Base-by-base conservation (phyloP, 257 asterid genomes). In the Fraxinus excelsior region DNA sequence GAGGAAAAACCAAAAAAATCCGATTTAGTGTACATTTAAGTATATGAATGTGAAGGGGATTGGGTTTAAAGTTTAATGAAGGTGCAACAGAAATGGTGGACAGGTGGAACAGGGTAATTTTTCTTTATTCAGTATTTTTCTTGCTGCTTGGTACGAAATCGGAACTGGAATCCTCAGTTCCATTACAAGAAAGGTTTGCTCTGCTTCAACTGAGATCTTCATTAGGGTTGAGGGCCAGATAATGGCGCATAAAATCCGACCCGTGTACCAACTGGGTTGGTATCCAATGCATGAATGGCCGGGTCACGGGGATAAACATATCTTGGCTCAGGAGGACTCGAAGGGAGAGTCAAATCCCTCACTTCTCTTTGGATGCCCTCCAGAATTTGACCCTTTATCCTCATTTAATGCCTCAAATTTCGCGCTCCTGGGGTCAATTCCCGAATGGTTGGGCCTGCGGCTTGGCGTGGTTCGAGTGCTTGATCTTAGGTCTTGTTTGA, bases 171-270 rank as follows among this genome's bases (percentile, higher is more conserved):
- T 56, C 80, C 8, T 72, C 74, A 80, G 67, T 72, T 68, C 87
- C 95, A 29, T 58, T 86, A 71, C 84, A 78, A 58, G 97, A 95
- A 19, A 88, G 91, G 76, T 82, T 84, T 62, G 86, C 93, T 77
- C 84, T 95, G 82, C 93, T 96, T 78, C 88, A 84, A 84, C 80
- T 96, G 83, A 96, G 99, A 91, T 91, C 97, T 86, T 91, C 98
- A 9, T 83, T 96, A 86, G 99, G 98, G 86, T 74, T 96, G 80
- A 87, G 97, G 83, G 88, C 97, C 3, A 87, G 34, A 85, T 90
- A 91, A 49, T 96, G 99, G 99, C 98, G 96, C 10, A 78, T 89
- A 77, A 91, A 88, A 83, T 75, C 87, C 79, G 92, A 91, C 86
- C 99, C 97, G n/a, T 96, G 99, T 58, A 34, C 77, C 29, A 32